phyloP scores from a whole-genome alignment of 305 asterid genomes.

The Fraxinus platypoda region DNA sequence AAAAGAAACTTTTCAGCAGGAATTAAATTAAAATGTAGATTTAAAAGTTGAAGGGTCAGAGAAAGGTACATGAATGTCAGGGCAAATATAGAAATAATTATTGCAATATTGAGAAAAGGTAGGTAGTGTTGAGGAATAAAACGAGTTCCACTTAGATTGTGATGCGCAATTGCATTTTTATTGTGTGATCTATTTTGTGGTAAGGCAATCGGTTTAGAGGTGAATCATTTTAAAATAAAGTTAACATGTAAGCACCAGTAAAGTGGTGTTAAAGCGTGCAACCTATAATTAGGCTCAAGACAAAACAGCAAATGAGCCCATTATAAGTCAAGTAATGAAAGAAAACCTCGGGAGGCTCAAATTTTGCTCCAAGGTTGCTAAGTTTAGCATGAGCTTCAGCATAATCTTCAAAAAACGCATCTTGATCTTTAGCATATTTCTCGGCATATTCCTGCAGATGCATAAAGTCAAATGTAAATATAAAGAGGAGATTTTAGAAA shows the following conservation, averaged over 20 bases:
- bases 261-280: neutral
- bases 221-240: neutral
- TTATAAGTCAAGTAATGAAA: neutral
- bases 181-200: neutral
- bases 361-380: constrained; percentile 92
- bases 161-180: neutral
- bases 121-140: neutral
- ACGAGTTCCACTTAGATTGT: neutral
- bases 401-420: constrained; percentile 79
- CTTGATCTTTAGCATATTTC: constrained; percentile 86
- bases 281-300: neutral
- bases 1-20: neutral
- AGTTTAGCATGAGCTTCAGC: constrained; percentile 98
- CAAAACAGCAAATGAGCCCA: neutral
- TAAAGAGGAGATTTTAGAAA: neutral
- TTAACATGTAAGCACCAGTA: neutral
- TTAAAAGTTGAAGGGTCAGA: neutral
- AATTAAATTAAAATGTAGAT: neutral
- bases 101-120: neutral
- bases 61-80: neutral
- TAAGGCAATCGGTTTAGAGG: neutral
- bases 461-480: constrained; percentile 18
- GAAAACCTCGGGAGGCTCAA: constrained; percentile 87
- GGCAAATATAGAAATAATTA: neutral
- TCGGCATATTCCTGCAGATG: constrained; percentile 69